phyloP scores from a whole-genome alignment of 805 yeast species.

The Candida gorgasii region DNA sequence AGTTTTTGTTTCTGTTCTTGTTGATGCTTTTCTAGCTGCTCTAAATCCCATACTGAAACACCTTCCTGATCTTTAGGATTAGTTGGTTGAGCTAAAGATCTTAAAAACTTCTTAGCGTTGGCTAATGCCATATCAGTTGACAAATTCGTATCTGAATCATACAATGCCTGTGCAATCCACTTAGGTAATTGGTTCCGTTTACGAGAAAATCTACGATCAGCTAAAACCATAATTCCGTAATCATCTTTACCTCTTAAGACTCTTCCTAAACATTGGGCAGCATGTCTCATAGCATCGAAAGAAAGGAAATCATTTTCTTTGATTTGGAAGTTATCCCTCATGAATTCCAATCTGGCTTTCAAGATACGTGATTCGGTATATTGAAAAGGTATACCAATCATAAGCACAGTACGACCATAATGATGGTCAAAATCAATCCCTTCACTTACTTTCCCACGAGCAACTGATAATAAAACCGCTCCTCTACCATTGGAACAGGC shows the following conservation, averaged over 20 bases:
- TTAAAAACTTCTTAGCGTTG: conserved; percentile 84
- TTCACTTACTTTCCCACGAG: conserved; percentile 98
- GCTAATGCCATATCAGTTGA: conserved; percentile 98
- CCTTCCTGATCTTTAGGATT: conserved; percentile 91
- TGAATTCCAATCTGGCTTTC: conserved; percentile 90
- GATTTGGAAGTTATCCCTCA: conserved; percentile 90
- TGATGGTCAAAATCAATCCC: conserved; percentile 99
- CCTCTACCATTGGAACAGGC: conserved; percentile 98
- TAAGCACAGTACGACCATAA: conserved; percentile 93
- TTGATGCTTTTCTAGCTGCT: conserved; percentile 64
- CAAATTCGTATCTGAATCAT: conserved; percentile 87
- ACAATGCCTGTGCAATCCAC: conserved; percentile 93
- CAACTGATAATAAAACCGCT: conserved; percentile 92
- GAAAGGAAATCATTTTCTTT: conserved; percentile 92
- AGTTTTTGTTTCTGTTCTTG: conserved; percentile 39
- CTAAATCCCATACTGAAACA: conserved; percentile 86
- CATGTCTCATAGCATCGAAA: conserved; percentile 99
- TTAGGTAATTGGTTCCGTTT: conserved; percentile 89
- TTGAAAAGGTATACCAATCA: conserved; percentile 99
- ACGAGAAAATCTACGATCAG: conserved; percentile 87
- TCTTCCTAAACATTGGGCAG: conserved; percentile 97
- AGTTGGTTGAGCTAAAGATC: conserved; percentile 93
- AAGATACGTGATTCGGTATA: conserved; percentile 95
- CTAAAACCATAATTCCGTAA: conserved; percentile 97
- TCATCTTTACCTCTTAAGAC: conserved; percentile 98